Base-by-base conservation (phyloP, 2,329 filamentous ascomycete genomes). In the Aspergillus brasiliensis region DNA sequence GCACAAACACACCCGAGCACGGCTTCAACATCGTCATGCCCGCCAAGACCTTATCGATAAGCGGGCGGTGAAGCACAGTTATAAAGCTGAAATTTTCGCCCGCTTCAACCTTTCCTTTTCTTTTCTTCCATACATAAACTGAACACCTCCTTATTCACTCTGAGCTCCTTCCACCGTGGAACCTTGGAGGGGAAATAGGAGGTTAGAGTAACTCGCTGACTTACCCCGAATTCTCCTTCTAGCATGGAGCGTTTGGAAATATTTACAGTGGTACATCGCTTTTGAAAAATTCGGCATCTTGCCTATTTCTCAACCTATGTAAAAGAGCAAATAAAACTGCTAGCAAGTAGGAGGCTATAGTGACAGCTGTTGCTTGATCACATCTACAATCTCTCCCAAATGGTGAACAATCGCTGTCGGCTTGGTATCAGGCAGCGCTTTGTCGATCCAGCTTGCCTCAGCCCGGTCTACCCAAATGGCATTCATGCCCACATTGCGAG, bases 391-490 rank as follows among this genome's bases (percentile, higher is more conserved):
- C 62, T 88, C 80, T 58, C 86, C 83, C 27, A 91, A 78, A 6
- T 83, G 83, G 34, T 71, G 74, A 3, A 82, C 83, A 19, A 88
- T 76, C 8, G 84, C 72, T 0, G 82, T 85, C 19, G 88, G 89
- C 53, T 73, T 73, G 15, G 78, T 70, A 5, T 67, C 75, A 6
- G 80, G 80, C 4, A 83, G 82, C 48, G 90, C 74, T 8, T 75
- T 76, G 76, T 92, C 90, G 61, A 82, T 78, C 89, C 89, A 92
- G 2, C 88, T 88, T 8, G 74, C 79, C 0, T 84, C 83, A 13
- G 71, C 73, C 25, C 89, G 78, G 75, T 91, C 88, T 5, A 92
- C 83, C 86, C 88, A 92, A 11, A 82, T 85, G 23, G 86, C 83
- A 11, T 56, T 81, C 76, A 91, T 77, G 0, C 89, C 89, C 5